phyloP scores from a whole-genome alignment of 176 grass and related monocot species.

The Metroxylon sagu region DNA sequence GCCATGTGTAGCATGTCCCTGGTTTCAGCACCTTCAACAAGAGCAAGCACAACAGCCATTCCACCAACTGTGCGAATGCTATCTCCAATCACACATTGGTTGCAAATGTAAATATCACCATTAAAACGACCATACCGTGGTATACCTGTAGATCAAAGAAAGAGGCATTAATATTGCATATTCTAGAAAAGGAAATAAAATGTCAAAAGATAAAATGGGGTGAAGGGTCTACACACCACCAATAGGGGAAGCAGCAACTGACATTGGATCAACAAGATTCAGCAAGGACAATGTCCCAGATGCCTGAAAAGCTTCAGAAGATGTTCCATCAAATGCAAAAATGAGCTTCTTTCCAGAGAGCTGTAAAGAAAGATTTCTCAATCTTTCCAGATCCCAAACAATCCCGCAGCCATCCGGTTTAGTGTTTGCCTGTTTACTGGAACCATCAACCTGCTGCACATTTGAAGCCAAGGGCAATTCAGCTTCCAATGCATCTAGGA shows the following conservation, averaged over 20 bases:
- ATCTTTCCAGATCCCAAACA: slow-evolving; percentile 92
- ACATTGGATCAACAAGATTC: slow-evolving; percentile 95
- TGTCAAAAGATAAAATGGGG: background rate
- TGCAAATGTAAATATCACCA: slow-evolving; percentile 92
- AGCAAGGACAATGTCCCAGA: slow-evolving; percentile 88
- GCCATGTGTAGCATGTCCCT: slow-evolving; percentile 95
- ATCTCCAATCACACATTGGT: slow-evolving; percentile 83
- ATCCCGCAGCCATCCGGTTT: slow-evolving; percentile 82
- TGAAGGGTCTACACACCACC: slow-evolving; percentile 44
- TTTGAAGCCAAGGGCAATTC: slow-evolving; percentile 51
- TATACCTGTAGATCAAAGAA: slow-evolving; percentile 65
- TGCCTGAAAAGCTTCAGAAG: slow-evolving; percentile 87
- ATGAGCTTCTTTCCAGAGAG: slow-evolving; percentile 93
- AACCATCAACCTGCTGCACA: slow-evolving; percentile 66
- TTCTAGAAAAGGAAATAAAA: background rate
- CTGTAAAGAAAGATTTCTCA: slow-evolving; percentile 74
- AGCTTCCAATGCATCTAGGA: slow-evolving; percentile 81
- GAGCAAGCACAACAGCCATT: slow-evolving; percentile 89
- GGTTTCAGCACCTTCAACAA: slow-evolving; percentile 85
- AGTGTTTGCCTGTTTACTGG: slow-evolving; percentile 61
- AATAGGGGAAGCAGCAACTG: slow-evolving; percentile 96
- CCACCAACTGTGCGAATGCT: slow-evolving; percentile 91
- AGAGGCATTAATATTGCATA: background rate
- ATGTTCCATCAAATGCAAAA: slow-evolving; percentile 99
- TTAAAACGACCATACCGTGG: slow-evolving; percentile 87